Base-by-base conservation (phyloP, 768 basidiomycete species). In the Tulasnella sp. region DNA sequence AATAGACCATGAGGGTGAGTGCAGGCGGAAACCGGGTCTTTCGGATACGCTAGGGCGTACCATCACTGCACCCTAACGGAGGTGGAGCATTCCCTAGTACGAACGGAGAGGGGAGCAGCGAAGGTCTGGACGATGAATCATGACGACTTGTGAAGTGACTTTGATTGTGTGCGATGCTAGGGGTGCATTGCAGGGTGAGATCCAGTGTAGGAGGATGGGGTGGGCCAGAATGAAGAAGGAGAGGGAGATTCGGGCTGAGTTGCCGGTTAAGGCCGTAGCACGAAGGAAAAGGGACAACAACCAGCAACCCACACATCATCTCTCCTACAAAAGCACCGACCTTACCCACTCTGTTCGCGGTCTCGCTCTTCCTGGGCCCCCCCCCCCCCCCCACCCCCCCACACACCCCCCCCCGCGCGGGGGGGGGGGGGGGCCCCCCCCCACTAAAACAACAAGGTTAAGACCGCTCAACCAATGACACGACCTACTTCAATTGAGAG, bases 181-280 rank as follows among this genome's bases (percentile, higher is more conserved):
- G 62, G 62, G 62, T 68, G 27, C 27, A n/a, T 68, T 68, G n/a
- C 27, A 34, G 62, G 62, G 62, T 52, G 48, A n/a, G n/a, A 52
- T 52, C 48, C 48, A 52, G 48, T 52, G 48, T 52, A 24, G 48
- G 2, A 2, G 48, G 9, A 10, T n/a, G n/a, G n/a, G n/a, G n/a
- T n/a, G n/a, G n/a, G n/a, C n/a, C n/a, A n/a, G n/a, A n/a, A n/a
- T n/a, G n/a, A 19, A 52, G 48, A 52, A 68, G 39, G 62, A n/a
- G 27, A 68, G 62, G 62, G 62, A 68, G 62, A 68, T 36, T 68
- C 62, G 62, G 62, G 62, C 62, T 68, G 34, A 68, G 62, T 68
- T 68, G 62, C 62, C 62, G 62, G 62, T 68, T 68, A 68, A 36
- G 62, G 62, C 62, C 62, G 62, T 68, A 68, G 44, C 62, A 68